phyloP scores from a whole-genome alignment of 2,329 filamentous ascomycete genomes.

The Cladosporium sp. region DNA sequence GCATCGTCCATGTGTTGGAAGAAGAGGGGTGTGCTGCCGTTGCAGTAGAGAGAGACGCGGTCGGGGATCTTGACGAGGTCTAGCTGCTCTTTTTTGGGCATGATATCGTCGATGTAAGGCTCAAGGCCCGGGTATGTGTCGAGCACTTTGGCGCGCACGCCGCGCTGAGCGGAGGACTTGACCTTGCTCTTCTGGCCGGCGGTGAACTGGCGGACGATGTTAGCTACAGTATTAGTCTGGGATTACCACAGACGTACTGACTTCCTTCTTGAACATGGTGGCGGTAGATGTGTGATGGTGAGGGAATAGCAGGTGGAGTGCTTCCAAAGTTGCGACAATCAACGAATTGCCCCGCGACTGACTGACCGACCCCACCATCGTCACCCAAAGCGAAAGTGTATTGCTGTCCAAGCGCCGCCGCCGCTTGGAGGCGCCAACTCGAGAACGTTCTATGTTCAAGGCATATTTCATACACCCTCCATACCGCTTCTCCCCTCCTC shows the following conservation, averaged over 20 bases:
- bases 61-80: constrained; percentile 93
- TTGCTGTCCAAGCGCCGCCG: not conserved
- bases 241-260: constrained; percentile 41
- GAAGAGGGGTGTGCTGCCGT: constrained; percentile 76
- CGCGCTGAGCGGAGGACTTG: constrained; percentile 91
- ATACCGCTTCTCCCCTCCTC: not conserved
- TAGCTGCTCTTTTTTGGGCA: constrained; percentile 90
- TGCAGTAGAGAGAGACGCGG: constrained; percentile 80
- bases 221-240: not conserved
- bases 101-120: constrained; percentile 85
- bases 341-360: not conserved
- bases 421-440: not conserved
- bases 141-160: constrained; percentile 75
- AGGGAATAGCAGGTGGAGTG: not conserved
- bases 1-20: constrained; percentile 77
- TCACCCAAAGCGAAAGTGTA: no score
- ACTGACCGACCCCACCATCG: not conserved
- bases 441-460: not conserved
- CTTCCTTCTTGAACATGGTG: constrained; percentile 91
- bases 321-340: not conserved
- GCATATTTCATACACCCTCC: not conserved
- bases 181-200: constrained; percentile 83
- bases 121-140: constrained; percentile 81
- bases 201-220: constrained; percentile 47
- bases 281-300: not conserved